Base-by-base conservation (phyloP, 2,329 filamentous ascomycete species). In the Apiospora sp. region DNA sequence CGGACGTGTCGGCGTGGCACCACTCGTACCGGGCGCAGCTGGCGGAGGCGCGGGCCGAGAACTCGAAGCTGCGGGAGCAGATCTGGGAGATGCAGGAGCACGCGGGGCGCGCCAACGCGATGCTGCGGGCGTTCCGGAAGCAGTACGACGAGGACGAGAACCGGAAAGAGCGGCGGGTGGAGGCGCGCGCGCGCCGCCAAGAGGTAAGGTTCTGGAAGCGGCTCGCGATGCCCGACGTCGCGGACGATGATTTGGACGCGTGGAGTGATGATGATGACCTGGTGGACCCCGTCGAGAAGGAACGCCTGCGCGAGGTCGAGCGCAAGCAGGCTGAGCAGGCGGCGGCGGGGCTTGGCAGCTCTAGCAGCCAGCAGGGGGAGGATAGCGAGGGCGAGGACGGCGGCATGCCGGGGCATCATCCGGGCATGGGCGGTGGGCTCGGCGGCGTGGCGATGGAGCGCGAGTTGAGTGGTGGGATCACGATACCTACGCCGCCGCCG, bases 251-350 rank as follows among this genome's bases (percentile, higher is more conserved):
- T 69, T 84, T 87, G 1, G 82, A 82, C 51, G 90, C 86, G 78
- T 91, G 89, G 86, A 92, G 89, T 77, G 89, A 89, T 72, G 90
- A 92, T 75, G 90, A 92, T 76, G 90, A 92, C 76, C 80, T 92
- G 30, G 85, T 92, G 37, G 90, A 92, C 73, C 83, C 85, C 0
- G 85, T 87, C 19, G 90, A 92, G 82, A 92, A 92, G 84, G 83
- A 86, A 76, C 83, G 90, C 49, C 78, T 89, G 70, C 82, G 81
- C 67, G 87, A 89, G 75, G 76, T 88, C 67, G 86, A 89, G 78
- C 79, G 83, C 34, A 85, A 85, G 79, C 82, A 83, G 3, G 83
- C 82, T 19, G 81, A 82, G 54, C 81, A 84, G 37, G 81, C 83
- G 68, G 80, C 83, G 54, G 80, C 79, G 13, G 78, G 79, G 41